Evolutionary conservation across 2,329 filamentous ascomycete species (phyloP).

Genomic region (Aspergillus thermomutatus): DNA sequence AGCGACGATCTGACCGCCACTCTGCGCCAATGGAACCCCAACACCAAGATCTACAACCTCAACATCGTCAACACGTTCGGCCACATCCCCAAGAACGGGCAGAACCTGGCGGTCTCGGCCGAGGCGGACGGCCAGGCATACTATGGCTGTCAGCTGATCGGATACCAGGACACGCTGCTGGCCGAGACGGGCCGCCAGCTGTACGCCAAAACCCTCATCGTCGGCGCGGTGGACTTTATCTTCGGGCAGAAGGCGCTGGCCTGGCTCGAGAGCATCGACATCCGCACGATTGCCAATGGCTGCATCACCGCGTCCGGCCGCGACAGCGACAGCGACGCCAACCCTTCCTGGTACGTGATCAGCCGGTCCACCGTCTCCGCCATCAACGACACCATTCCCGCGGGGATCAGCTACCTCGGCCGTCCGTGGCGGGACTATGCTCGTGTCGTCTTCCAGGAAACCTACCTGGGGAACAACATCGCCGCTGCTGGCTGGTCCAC

Average conservation of each 20-base stretch:
- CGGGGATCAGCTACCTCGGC: too few species aligned
- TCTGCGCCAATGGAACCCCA: too few species aligned
- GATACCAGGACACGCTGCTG: constrained; percentile 57
- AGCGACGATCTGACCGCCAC: too few species aligned
- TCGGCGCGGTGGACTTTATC: constrained; percentile 59
- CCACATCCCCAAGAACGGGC: constrained; percentile 5
- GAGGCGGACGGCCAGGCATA: constrained; percentile 53
- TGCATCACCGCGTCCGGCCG: constrained; percentile 50
- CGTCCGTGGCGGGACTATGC: too few species aligned
- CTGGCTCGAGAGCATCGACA: constrained; percentile 52
- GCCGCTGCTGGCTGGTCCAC: too few species aligned
- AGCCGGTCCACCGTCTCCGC: constrained; percentile 48
- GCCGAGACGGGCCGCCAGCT: constrained; percentile 52
- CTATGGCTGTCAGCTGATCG: constrained; percentile 54
- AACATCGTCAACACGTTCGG: constrained; percentile 18
- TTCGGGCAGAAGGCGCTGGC: constrained; percentile 53
- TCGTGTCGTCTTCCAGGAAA: too few species aligned
- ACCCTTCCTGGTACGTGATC: constrained; percentile 53
- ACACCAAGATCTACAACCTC: constrained; percentile 15
- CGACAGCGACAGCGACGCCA: constrained; percentile 33
- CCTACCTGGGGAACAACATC: too few species aligned
- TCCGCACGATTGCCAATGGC: constrained; percentile 45
- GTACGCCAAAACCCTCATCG: constrained; percentile 56
- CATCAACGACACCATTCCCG: neutral
- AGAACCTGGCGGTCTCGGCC: constrained; percentile 50